Evolutionary conservation across 2,329 filamentous ascomycete species (phyloP), one percentile per base, ranked within the genome.

Genomic region (Ramichloridium luteum): DNA sequence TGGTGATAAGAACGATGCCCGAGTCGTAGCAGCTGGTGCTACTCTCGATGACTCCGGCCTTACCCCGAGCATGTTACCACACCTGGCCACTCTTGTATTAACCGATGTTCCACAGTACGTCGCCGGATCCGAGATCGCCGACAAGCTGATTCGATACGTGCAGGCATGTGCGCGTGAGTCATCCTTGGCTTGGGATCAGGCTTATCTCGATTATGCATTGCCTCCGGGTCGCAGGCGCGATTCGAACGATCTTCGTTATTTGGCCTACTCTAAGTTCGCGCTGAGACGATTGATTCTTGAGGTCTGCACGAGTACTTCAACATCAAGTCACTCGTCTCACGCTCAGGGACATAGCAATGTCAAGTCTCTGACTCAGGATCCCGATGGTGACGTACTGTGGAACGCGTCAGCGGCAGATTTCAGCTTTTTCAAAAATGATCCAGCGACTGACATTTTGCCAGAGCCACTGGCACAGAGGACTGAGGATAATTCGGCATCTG

Each of bases 371-470:
- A 75, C 70, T 0, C 69, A 72, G 28, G 72, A 76, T 40, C 54
- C 58, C 6, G 72, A 77, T 43, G 68, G 65, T 4, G 72, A 75
- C 46, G 62, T 64, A 3, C 59, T 76, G 8, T 75, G 71, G 72
- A 59, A 64, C 30, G 71, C 71, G 6, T 69, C 71, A 3, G 58
- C 63, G 34, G 59, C 67, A 31, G 72, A 77, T 45, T 77, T 76
- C 39, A 50, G 46, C 30, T 55, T 55, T 35, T 77, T 77, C 36
- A 64, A 59, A 1, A 68, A 71, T 23, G 70, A 74, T 43, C n/a
- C n/a, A n/a, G n/a, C n/a, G n/a, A n/a, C n/a, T n/a, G n/a, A n/a
- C n/a, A n/a, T n/a, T n/a, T n/a, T n/a, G n/a, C n/a, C n/a, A n/a
- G n/a, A n/a, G n/a, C n/a, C n/a, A n/a, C n/a, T n/a, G n/a, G n/a